These are phyloP conservation scores for Populus simonii DNA, from an alignment of 345 rosid genomes.

Conservation along the genomic window DNA sequence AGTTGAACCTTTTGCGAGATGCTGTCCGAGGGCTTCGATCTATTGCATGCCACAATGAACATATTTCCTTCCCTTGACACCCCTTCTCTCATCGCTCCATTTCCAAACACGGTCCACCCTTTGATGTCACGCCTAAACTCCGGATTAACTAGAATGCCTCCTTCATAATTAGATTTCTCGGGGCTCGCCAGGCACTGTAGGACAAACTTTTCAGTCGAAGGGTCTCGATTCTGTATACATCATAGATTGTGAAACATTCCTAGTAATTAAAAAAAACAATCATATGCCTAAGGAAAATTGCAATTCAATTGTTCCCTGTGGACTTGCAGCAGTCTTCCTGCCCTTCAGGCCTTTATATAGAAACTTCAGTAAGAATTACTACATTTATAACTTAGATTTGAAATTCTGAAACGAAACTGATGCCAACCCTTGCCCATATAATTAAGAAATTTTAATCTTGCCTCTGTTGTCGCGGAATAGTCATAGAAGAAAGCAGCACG, in stretches of 20 bases:
- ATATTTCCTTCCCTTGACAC: constrained; percentile 22
- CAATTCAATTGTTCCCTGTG: too few species aligned
- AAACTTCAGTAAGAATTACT: too few species aligned
- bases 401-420: too few species aligned
- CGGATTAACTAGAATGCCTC: constrained; percentile 49
- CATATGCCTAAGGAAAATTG: too few species aligned
- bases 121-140: constrained; percentile 35
- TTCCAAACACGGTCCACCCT: constrained; percentile 39
- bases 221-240: neutral
- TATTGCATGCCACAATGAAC: constrained; percentile 24
- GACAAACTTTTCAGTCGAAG: neutral
- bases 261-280: too few species aligned
- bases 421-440: too few species aligned
- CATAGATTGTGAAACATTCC: too few species aligned
- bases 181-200: constrained; percentile 62
- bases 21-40: constrained; percentile 33
- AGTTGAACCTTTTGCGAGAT: constrained; percentile 44
- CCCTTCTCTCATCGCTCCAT: constrained; percentile 26
- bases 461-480: constrained; percentile 56
- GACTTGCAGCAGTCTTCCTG: too few species aligned
- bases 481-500: constrained; percentile 36
- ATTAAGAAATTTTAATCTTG: constrained; percentile 14
- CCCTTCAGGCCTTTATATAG: too few species aligned
- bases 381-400: too few species aligned
- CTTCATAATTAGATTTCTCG: constrained; percentile 31